A percentile compares a stretch with the other conserved stretches of the same genome.
Conservation (phyloP, 2,329 filamentous ascomycete genomes). For the Apiospora saccharicola region DNA sequence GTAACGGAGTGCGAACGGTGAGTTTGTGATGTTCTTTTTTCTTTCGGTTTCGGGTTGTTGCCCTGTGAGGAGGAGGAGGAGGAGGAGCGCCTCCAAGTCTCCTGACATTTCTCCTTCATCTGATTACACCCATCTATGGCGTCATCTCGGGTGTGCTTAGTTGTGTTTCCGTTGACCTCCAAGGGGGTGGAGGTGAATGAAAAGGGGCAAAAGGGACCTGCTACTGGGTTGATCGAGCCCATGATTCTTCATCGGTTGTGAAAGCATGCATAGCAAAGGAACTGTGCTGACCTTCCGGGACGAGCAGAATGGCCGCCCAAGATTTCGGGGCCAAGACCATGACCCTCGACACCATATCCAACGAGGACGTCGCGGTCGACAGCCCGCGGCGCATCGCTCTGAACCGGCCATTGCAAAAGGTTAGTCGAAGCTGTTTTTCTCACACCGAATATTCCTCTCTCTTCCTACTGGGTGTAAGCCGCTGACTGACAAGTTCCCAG, state of each 20-base stretch:
- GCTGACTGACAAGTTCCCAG: too few species aligned
- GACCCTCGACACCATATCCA: constrained; percentile 35
- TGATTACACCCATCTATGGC: too few species aligned
- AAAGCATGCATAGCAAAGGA: neutral
- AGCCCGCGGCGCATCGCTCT: constrained; percentile 35
- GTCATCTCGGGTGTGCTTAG: too few species aligned
- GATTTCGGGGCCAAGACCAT: constrained; percentile 36
- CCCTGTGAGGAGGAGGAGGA: too few species aligned
- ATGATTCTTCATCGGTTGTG: neutral
- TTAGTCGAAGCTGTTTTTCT: constrained; percentile 16
- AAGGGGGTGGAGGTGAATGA: neutral
- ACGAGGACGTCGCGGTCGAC: constrained; percentile 30
- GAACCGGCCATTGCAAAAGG: constrained; percentile 30
- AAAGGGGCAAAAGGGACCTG: neutral
- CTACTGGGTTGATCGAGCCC: neutral
- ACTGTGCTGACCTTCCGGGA: neutral
- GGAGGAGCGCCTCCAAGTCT: neutral
- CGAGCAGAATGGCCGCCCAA: constrained; percentile 33
- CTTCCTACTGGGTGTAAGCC: too few species aligned
- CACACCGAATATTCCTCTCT: too few species aligned
- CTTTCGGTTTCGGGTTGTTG: neutral
- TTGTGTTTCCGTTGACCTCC: too few species aligned
- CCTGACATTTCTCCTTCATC: neutral
- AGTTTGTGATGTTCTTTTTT: neutral
- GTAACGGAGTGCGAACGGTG: constrained; percentile 34